A percentile compares a stretch with the other conserved stretches of the same genome.
Evolutionary conservation across 208 protist genomes (phyloP).

Genomic region (Acanthamoeba royreba): DNA sequence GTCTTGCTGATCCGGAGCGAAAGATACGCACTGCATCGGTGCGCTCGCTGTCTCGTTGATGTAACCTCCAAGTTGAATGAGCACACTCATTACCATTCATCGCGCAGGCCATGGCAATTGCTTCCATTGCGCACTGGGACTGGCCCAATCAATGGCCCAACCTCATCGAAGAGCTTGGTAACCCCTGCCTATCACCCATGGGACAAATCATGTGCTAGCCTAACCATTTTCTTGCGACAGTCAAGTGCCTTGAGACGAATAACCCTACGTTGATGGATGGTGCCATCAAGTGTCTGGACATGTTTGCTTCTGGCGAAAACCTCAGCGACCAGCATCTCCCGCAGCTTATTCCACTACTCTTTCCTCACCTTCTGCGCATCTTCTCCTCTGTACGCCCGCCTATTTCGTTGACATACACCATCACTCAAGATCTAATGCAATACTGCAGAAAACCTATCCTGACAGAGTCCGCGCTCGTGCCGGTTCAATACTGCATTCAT

Average conservation of each 20-base stretch:
- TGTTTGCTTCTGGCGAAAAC: constrained; percentile 30
- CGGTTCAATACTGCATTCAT: neutral
- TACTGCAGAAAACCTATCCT: neutral
- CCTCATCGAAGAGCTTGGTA: constrained; percentile 38
- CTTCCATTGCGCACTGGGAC: constrained; percentile 55
- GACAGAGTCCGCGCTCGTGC: neutral
- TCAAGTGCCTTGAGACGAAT: neutral
- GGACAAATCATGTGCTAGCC: too few species aligned
- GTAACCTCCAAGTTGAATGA: too few species aligned
- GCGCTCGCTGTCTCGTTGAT: too few species aligned
- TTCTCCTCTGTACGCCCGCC: neutral
- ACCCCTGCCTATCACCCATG: too few species aligned
- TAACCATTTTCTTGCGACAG: too few species aligned
- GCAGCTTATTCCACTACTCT: neutral
- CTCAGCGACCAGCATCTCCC: constrained; percentile 43
- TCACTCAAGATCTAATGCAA: neutral
- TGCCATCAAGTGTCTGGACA: constrained; percentile 24
- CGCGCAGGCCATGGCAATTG: constrained; percentile 48
- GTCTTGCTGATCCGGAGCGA: constrained; percentile 45
- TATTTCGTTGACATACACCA: neutral
- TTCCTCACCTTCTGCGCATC: neutral
- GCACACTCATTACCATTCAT: too few species aligned
- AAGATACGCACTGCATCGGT: constrained; percentile 50
- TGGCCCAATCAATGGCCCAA: constrained; percentile 51
- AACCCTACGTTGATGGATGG: neutral